phyloP scores from a whole-genome alignment of 164 flowering plant species.

The Annona cherimola region DNA sequence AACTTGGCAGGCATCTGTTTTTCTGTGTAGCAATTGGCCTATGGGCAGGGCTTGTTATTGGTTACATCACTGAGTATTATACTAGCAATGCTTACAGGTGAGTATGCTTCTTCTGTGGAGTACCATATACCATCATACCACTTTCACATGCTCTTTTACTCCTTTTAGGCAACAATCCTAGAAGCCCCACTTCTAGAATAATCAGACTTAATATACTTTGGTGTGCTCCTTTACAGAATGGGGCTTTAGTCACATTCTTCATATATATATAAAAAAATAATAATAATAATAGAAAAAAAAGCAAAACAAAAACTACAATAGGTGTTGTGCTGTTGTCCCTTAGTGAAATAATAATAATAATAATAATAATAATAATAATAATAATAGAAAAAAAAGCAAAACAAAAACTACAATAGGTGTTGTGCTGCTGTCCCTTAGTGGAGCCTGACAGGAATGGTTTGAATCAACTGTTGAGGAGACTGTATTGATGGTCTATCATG shows the following conservation, averaged over 20 bases:
- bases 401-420: no score
- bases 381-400: no score
- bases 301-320: no score
- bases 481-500: not conserved
- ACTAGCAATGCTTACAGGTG: conserved; percentile 22
- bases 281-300: no score
- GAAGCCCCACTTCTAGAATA: no score
- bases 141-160: no score
- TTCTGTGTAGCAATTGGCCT: conserved; percentile 21
- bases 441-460: not conserved
- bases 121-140: no score
- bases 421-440: not conserved
- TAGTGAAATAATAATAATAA: no score
- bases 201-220: no score
- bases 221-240: not conserved
- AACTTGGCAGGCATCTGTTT: conserved; percentile 13
- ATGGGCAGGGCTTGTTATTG: conserved; percentile 19
- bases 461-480: not conserved
- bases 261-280: no score
- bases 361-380: no score
- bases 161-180: no score
- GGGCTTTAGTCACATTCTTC: not conserved
- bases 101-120: not conserved
- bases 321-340: not conserved
- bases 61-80: conserved; percentile 14